Evolutionary conservation across 441 rosid genomes (phyloP), one percentile per base, ranked within the genome.

Genomic region (Brassica hybrid): DNA sequence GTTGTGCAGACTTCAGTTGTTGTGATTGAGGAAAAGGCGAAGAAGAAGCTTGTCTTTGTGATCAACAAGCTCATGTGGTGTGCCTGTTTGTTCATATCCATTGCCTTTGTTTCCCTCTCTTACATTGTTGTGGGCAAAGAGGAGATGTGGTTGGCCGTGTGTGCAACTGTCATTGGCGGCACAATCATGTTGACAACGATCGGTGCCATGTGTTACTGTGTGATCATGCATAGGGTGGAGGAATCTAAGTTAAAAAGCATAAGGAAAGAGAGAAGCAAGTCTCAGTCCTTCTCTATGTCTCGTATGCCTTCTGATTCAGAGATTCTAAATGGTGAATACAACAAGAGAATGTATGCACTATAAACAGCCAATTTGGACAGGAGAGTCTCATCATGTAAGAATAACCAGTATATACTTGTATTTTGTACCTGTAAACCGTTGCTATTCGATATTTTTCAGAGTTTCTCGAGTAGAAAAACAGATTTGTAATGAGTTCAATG

Each of bases 1-100:
- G 97, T 96, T n/a, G 99, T 93, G 81, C 99, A 96, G 88, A 96
- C 98, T 9, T 92, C 99, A 3, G 94, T 96, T 71, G 98, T 96
- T 21, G 99, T 94, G 85, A 94, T 96, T 65, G 98, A 96, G 81
- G 89, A 89, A 62, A 94, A 88, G 85, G 99, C 97, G 4, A 96
- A 91, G 91, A 89, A 85, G 90, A 95, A 89, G 88, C 95, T 96
- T 13, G 97, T 94, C 71, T 96, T 96, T 81, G 94, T 96, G 78
- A 96, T 96, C 65, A 94, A 96, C 90, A 96, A 96, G 83, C 97
- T 96, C 79, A 92, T 96, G 99, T 96, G 97, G 99, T 74, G 86
- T 71, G 99, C 99, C 21, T 96, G 99, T 83, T 85, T 96, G 72
- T 94, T 85, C 87, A 91, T 94, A 85, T 92, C 99, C 6, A 80